Evolutionary conservation across 2,329 filamentous ascomycete genomes (phyloP).

Genomic region (Apiospora malaysiana): DNA sequence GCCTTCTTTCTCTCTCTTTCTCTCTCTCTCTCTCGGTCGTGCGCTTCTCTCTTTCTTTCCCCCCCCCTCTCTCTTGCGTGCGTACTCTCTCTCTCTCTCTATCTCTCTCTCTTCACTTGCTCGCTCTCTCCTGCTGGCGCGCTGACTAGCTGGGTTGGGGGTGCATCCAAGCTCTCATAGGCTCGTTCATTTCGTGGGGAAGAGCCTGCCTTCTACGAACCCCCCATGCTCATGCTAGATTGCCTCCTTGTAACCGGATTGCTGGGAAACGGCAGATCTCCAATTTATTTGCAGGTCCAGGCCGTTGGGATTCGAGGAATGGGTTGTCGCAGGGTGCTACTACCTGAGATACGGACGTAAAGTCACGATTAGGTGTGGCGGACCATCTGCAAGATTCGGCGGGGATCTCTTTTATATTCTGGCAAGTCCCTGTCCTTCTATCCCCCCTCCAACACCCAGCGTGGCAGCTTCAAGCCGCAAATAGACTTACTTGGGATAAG

Average conservation of each 20-base stretch:
- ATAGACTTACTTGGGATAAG: conserved; percentile 16
- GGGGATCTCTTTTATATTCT: conserved; percentile 40
- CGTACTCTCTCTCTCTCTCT: background rate
- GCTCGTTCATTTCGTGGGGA: conserved; percentile 27
- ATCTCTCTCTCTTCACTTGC: background rate
- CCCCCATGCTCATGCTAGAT: conserved; percentile 32
- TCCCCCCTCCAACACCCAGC: background rate
- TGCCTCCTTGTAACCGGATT: conserved; percentile 32
- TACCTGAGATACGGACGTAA: conserved; percentile 36
- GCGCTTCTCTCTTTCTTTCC: too few species aligned
- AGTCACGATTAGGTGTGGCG: conserved; percentile 32
- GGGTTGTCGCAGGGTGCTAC: conserved; percentile 23
- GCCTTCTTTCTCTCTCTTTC: background rate
- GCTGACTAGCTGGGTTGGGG: conserved; percentile 27
- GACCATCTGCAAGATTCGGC: conserved; percentile 30
- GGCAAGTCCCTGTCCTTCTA: conserved; percentile 10
- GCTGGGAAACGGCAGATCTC: conserved; percentile 29
- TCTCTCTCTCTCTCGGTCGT: background rate
- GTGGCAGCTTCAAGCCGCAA: conserved; percentile 23
- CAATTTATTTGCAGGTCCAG: conserved; percentile 31
- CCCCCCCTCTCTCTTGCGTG: too few species aligned
- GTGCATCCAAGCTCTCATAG: conserved; percentile 35
- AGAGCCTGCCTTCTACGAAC: conserved; percentile 24
- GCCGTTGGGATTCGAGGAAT: conserved; percentile 24
- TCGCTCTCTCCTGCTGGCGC: conserved; percentile 11